Evolutionary conservation across 345 rosid genomes (phyloP).

Genomic region (Kernera saxatilis): DNA sequence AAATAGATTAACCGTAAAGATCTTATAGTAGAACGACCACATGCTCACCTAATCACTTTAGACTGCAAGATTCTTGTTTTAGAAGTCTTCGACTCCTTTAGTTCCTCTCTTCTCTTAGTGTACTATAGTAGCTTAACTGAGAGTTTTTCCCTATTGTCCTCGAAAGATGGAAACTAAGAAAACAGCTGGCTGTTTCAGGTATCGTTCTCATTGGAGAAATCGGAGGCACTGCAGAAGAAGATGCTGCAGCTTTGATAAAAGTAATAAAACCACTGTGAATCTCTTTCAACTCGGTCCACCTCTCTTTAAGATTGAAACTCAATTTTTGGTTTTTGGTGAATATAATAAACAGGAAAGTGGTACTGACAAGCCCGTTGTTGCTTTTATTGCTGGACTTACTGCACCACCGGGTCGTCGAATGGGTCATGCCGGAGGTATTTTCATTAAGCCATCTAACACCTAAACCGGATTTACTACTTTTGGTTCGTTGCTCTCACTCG

Average conservation of each 20-base stretch:
- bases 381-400: slow-evolving; percentile 98
- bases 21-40: neutral
- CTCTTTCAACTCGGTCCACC: neutral
- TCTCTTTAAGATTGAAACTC: neutral
- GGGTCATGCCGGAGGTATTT: slow-evolving; percentile 99
- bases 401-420: slow-evolving; percentile 99
- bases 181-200: slow-evolving; percentile 43
- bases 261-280: slow-evolving; percentile 27
- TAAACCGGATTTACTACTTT: neutral
- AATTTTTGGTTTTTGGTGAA: neutral
- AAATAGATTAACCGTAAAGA: neutral
- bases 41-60: neutral
- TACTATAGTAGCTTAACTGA: neutral
- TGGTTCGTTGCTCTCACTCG: neutral
- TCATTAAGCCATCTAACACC: neutral
- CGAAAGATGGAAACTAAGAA: slow-evolving; percentile 11
- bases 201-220: slow-evolving; percentile 93
- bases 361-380: slow-evolving; percentile 93
- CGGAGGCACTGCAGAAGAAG: slow-evolving; percentile 99
- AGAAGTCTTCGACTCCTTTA: neutral
- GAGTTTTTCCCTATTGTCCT: neutral
- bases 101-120: neutral
- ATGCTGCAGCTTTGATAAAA: slow-evolving; percentile 90
- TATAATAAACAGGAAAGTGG: slow-evolving; percentile 73
- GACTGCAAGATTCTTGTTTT: neutral